These are phyloP conservation scores for Trichosphaerium sp. DNA, from an alignment of 78 protist genomes.

Conservation along the genomic window DNA sequence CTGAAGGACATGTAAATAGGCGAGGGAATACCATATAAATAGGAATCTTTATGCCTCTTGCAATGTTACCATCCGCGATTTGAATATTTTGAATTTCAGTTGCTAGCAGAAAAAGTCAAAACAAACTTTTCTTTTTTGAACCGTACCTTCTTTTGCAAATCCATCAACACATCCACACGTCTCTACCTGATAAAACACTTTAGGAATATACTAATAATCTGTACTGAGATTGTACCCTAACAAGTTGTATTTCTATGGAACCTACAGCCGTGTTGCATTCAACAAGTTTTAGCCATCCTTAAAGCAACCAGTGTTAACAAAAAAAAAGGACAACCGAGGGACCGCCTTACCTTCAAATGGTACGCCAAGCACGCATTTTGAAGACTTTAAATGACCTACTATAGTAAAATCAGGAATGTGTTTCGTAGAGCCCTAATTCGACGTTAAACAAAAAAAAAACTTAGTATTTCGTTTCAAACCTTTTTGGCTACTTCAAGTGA, in stretches of 20 bases:
- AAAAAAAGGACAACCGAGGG: too few species aligned
- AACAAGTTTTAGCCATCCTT: too few species aligned
- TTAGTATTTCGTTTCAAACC: constrained; percentile 1
- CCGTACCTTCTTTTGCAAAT: constrained; percentile 30
- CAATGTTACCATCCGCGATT: constrained; percentile 80
- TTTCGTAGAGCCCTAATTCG: too few species aligned
- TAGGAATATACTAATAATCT: constrained; percentile 12
- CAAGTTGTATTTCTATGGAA: constrained; percentile 81
- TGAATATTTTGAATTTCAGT: constrained; percentile 48
- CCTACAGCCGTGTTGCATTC: constrained; percentile 33
- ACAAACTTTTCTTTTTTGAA: too few species aligned
- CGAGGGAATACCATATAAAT: constrained; percentile 88
- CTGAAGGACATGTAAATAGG: constrained; percentile 69
- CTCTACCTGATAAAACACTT: not conserved
- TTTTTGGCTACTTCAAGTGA: constrained; percentile 37
- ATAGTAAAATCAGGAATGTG: constrained; percentile 65
- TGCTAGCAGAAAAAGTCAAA: too few species aligned
- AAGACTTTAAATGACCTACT: constrained; percentile 48
- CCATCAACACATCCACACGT: constrained; percentile 59
- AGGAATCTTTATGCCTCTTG: constrained; percentile 55
- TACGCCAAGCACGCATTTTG: too few species aligned
- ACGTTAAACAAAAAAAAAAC: too few species aligned
- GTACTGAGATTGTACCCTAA: constrained; percentile 79
- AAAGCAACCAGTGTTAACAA: too few species aligned
- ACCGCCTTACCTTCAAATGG: too few species aligned